Evolutionary conservation across 2,329 filamentous ascomycete species (phyloP).

Genomic region (Cercospora berteroae): DNA sequence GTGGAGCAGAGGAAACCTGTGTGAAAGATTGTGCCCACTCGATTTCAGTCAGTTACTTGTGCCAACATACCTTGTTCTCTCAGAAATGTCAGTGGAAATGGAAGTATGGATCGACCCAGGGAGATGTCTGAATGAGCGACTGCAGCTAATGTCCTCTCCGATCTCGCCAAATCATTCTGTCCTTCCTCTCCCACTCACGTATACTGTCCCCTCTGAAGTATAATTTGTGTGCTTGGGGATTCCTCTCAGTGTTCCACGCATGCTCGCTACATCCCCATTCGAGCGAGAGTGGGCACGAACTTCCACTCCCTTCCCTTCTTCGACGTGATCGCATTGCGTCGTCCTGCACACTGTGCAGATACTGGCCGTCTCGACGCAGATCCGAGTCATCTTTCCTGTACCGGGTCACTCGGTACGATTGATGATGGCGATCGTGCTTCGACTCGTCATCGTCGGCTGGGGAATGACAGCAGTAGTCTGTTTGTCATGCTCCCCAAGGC

Average conservation of each 20-base stretch:
- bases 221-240: neutral
- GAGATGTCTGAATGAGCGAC: slow-evolving; percentile 25
- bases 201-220: neutral
- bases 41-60: neutral
- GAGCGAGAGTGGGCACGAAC: neutral
- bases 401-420: neutral
- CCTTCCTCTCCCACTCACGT: neutral
- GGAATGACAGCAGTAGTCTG: neutral
- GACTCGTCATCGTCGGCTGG: neutral
- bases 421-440: neutral
- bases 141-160: slow-evolving; percentile 21
- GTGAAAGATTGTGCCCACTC: neutral
- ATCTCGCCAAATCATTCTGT: neutral
- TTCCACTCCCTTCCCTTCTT: neutral
- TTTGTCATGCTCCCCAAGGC: slow-evolving; percentile 14
- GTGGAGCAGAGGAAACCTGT: neutral
- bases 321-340: neutral
- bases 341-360: neutral
- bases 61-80: neutral
- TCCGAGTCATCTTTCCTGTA: too few relatives aligned
- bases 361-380: neutral
- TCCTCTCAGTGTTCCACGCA: neutral
- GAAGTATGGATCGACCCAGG: neutral
- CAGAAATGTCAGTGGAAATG: neutral
- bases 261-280: neutral